These are phyloP conservation scores for Aspergillus brunneoviolaceus DNA, from an alignment of 2,329 filamentous ascomycete species.

Conservation along the genomic window DNA sequence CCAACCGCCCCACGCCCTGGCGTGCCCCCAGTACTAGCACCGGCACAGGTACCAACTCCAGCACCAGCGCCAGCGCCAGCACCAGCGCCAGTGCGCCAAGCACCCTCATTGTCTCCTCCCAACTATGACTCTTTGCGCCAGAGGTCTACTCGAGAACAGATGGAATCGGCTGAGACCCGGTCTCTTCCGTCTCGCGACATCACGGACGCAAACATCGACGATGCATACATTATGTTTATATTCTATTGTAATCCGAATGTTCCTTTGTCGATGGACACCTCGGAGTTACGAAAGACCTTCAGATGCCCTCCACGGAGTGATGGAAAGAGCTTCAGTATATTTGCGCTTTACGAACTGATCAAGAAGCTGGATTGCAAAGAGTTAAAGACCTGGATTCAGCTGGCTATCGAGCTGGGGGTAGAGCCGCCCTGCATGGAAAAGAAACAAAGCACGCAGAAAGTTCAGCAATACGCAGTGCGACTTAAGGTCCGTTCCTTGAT, in stretches of 20 bases:
- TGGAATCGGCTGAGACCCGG: slow-evolving; percentile 48
- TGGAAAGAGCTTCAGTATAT: slow-evolving; percentile 80
- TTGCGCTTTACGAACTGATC: slow-evolving; percentile 74
- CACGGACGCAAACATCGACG: slow-evolving; percentile 69
- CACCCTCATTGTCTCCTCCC: slow-evolving; percentile 44
- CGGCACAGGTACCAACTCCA: background rate
- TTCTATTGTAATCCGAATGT: slow-evolving; percentile 88
- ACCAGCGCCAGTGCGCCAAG: slow-evolving; percentile 30
- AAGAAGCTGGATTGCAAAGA: slow-evolving; percentile 75
- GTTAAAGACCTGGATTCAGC: slow-evolving; percentile 88
- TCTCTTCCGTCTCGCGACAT: slow-evolving; percentile 67
- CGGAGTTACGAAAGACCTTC: slow-evolving; percentile 72
- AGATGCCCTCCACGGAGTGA: slow-evolving; percentile 80
- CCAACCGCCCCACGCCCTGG: slow-evolving; percentile 34
- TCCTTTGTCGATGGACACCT: slow-evolving; percentile 66
- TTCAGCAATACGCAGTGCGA: slow-evolving; percentile 90
- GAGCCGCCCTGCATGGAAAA: slow-evolving; percentile 78
- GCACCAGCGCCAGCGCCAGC: background rate
- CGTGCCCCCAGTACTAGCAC: slow-evolving; percentile 25
- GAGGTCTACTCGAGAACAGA: slow-evolving; percentile 29
- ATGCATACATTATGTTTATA: slow-evolving; percentile 81
- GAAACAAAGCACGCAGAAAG: slow-evolving; percentile 86
- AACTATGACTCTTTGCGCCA: slow-evolving; percentile 33
- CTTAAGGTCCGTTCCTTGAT: slow-evolving; percentile 65
- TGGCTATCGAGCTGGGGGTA: slow-evolving; percentile 84